Conservation (phyloP, 768 basidiomycete genomes). For the Russula griseocarnosa region DNA sequence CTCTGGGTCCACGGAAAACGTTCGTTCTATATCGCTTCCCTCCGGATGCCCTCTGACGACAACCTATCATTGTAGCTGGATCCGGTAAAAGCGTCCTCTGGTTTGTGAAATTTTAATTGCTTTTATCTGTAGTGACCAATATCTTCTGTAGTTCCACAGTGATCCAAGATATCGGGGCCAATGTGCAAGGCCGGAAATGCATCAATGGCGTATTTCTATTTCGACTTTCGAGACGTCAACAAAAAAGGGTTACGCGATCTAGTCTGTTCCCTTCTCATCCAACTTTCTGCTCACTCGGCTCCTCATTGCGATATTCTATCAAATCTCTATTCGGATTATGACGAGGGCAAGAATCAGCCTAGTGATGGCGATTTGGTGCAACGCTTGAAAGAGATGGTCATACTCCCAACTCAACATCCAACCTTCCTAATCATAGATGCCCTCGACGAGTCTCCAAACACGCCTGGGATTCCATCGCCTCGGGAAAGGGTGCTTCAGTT, state of each 20-base stretch:
- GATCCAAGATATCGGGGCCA: not conserved
- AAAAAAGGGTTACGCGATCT: not conserved
- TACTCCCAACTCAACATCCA: not conserved
- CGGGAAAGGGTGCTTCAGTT: not conserved
- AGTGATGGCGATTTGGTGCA: not conserved
- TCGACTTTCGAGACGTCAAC: not conserved
- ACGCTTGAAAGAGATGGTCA: not conserved
- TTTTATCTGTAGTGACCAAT: not conserved
- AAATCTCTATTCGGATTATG: not conserved
- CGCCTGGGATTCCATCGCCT: not conserved
- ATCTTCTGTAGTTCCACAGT: not conserved
- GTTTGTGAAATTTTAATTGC: not conserved
- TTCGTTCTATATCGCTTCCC: not conserved
- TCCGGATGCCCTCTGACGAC: not conserved
- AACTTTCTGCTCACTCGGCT: not conserved
- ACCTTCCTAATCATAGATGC: slow-evolving; percentile 1
- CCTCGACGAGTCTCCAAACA: slow-evolving; percentile 3
- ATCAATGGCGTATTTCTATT: not conserved
- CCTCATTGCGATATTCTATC: not conserved
- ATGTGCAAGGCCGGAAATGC: not conserved
- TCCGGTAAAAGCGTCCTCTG: not conserved
- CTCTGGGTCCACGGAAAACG: not conserved
- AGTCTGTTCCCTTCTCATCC: not conserved
- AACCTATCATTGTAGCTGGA: not conserved
- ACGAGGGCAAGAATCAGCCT: not conserved